Percentiles rank a stretch among this genome's conserved stretches.
Evolutionary conservation across 2,329 filamentous ascomycete genomes (phyloP).

Genomic region (Ceratocystis eucalypticola): DNA sequence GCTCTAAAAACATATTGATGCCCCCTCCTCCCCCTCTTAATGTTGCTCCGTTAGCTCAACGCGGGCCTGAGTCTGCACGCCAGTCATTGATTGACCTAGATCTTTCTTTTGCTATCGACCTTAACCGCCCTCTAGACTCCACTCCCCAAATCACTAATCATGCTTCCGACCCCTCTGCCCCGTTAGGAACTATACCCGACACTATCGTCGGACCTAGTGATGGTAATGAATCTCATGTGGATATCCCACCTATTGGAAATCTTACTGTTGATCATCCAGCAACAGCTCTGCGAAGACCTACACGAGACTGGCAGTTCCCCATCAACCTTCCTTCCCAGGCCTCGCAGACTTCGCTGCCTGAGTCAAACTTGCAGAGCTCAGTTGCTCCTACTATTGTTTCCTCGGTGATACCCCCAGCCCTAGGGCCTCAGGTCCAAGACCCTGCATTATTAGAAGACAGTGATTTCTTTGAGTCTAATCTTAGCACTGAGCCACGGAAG

Average conservation of each 20-base stretch:
- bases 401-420: neutral
- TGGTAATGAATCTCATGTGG: neutral
- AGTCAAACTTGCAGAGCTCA: neutral
- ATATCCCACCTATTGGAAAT: neutral
- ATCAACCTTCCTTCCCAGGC: neutral
- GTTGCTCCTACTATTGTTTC: neutral
- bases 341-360: neutral
- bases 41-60: conserved; percentile 43
- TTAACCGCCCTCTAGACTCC: neutral
- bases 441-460: neutral
- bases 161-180: neutral
- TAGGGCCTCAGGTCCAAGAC: neutral
- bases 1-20: conserved; percentile 26
- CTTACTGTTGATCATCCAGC: neutral
- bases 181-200: neutral
- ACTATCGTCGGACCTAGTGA: neutral
- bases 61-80: conserved; percentile 39
- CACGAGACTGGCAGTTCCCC: conserved; percentile 3
- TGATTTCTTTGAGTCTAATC: neutral
- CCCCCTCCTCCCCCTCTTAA: conserved; percentile 25
- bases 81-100: conserved; percentile 55
- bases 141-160: neutral
- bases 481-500: neutral
- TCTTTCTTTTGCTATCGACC: conserved; percentile 35
- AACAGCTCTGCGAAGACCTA: neutral